Percentiles rank a stretch among this genome's conserved stretches.
Conservation (phyloP, 352 stramenopile genomes). For the Phytophthora sansomeana region DNA sequence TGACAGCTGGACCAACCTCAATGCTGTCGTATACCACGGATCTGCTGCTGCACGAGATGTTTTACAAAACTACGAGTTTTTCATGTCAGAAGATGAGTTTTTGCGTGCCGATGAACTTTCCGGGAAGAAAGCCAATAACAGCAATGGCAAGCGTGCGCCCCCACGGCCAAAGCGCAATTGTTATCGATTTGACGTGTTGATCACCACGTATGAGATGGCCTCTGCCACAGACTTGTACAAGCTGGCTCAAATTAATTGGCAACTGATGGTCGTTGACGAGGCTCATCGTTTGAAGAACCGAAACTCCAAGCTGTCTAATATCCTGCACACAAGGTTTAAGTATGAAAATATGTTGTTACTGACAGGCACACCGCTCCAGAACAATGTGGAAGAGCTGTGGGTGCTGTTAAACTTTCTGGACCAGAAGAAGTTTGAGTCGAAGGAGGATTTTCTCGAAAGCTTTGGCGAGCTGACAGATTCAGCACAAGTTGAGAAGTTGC, state of each 20-base stretch:
- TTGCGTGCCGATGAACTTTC: slow-evolving; percentile 42
- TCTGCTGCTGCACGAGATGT: slow-evolving; percentile 87
- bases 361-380: slow-evolving; percentile 92
- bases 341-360: slow-evolving; percentile 91
- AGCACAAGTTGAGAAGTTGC: slow-evolving; percentile 88
- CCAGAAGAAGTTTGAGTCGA: slow-evolving; percentile 92
- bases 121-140: slow-evolving; percentile 20
- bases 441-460: slow-evolving; percentile 93
- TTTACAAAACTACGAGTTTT: slow-evolving; percentile 97
- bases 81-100: slow-evolving; percentile 65
- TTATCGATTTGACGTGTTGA: slow-evolving; percentile 98
- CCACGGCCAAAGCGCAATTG: slow-evolving; percentile 58
- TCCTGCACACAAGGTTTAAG: slow-evolving; percentile 81
- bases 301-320: slow-evolving; percentile 94
- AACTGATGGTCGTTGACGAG: slow-evolving; percentile 98
- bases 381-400: slow-evolving; percentile 96
- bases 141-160: slow-evolving; percentile 31
- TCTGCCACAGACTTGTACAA: slow-evolving; percentile 94
- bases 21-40: slow-evolving; percentile 99
- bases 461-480: slow-evolving; percentile 95
- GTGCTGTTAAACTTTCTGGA: slow-evolving; percentile 99
- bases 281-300: slow-evolving; percentile 99
- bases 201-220: slow-evolving; percentile 99
- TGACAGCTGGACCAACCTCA: slow-evolving; percentile 97
- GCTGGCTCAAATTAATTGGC: slow-evolving; percentile 94